Evolutionary conservation across 306 rosid species (phyloP).

Genomic region (Cucurbita moschata): DNA sequence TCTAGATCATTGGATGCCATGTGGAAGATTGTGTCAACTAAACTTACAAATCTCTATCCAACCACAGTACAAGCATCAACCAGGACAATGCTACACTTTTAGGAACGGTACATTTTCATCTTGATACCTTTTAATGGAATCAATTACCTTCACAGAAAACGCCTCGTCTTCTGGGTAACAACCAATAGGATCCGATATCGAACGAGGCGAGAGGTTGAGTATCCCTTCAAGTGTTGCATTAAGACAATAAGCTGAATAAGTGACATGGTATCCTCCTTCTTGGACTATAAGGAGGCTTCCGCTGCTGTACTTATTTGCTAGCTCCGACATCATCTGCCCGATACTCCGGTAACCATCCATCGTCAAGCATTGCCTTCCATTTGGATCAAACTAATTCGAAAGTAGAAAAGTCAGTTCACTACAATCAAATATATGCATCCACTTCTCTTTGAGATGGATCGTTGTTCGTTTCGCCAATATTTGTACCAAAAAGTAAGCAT

Average conservation of each 20-base stretch:
- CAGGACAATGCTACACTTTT: slow-evolving; percentile 17
- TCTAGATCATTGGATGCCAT: neutral
- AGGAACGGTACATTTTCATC: slow-evolving; percentile 30
- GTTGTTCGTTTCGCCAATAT: neutral
- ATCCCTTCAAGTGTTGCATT: slow-evolving; percentile 88
- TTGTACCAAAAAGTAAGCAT: neutral
- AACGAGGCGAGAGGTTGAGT: slow-evolving; percentile 45
- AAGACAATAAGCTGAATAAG: slow-evolving; percentile 85
- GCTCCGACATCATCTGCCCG: slow-evolving; percentile 26
- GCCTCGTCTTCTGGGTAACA: slow-evolving; percentile 67
- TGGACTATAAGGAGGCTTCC: slow-evolving; percentile 64
- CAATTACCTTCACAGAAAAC: slow-evolving; percentile 35
- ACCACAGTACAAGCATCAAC: neutral
- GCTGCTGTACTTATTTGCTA: slow-evolving; percentile 28
- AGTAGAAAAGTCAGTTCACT: neutral
- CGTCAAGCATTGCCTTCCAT: slow-evolving; percentile 92
- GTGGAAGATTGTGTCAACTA: neutral
- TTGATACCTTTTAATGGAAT: slow-evolving; percentile 38
- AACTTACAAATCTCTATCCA: neutral
- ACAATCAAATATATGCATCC: neutral
- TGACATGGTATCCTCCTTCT: slow-evolving; percentile 91
- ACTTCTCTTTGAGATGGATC: neutral
- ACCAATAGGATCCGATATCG: slow-evolving; percentile 48
- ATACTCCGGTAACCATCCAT: slow-evolving; percentile 70
- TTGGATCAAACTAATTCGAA: slow-evolving; percentile 69